These are phyloP conservation scores for Fusarium devonianum DNA, from an alignment of 2,329 filamentous ascomycete species.

Conservation along the genomic window DNA sequence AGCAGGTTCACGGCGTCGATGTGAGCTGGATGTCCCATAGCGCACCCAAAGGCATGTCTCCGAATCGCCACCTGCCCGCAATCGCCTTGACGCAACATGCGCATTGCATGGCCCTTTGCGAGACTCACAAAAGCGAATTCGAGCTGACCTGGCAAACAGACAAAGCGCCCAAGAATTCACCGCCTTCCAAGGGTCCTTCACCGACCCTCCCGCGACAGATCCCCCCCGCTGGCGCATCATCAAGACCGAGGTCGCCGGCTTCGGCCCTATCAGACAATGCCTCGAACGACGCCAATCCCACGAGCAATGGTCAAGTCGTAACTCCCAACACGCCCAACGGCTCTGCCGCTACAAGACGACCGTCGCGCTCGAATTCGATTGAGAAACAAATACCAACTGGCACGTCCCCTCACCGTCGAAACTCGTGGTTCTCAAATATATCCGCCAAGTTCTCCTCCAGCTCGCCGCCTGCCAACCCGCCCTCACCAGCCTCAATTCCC, in stretches of 20 bases:
- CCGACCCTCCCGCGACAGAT: slow-evolving; percentile 46
- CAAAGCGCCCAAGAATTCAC: slow-evolving; percentile 43
- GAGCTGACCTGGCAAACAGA: slow-evolving; percentile 35
- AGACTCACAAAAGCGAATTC: neutral
- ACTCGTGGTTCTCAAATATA: slow-evolving; percentile 92
- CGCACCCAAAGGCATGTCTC: slow-evolving; percentile 75
- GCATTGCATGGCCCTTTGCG: slow-evolving; percentile 9
- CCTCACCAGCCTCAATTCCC: slow-evolving; percentile 43
- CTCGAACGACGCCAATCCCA: slow-evolving; percentile 26
- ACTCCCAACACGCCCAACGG: slow-evolving; percentile 40
- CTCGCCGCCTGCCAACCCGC: slow-evolving; percentile 44
- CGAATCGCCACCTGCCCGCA: slow-evolving; percentile 34
- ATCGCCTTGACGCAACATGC: slow-evolving; percentile 19
- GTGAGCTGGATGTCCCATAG: slow-evolving; percentile 90
- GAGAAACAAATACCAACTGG: slow-evolving; percentile 44
- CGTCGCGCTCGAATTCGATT: slow-evolving; percentile 47
- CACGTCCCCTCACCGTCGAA: slow-evolving; percentile 61
- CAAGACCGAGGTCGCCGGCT: slow-evolving; percentile 41
- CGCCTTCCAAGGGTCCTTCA: slow-evolving; percentile 39
- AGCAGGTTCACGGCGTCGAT: slow-evolving; percentile 82
- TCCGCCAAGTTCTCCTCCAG: slow-evolving; percentile 83
- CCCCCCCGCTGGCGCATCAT: slow-evolving; percentile 41
- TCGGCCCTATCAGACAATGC: slow-evolving; percentile 33
- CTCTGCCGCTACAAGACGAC: slow-evolving; percentile 35
- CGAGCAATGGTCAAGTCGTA: slow-evolving; percentile 35